Evolutionary conservation across 441 rosid species (phyloP).

Genomic region (Daphne laureola): DNA sequence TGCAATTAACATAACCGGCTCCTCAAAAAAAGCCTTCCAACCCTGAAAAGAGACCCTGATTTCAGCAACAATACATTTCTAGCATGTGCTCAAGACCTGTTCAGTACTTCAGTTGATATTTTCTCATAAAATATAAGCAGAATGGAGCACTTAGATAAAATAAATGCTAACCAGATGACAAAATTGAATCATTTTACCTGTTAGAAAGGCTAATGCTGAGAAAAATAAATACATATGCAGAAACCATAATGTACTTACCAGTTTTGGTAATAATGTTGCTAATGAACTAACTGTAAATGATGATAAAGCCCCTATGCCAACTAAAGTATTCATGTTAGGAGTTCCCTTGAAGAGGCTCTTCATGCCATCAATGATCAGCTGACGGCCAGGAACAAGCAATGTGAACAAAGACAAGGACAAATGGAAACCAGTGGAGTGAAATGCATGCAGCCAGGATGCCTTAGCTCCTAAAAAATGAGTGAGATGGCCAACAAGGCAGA

Average conservation of each 20-base stretch:
- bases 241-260: conserved; percentile 34
- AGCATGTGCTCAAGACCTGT: too few relatives aligned
- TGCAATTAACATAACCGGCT: conserved; percentile 91
- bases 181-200: too few relatives aligned
- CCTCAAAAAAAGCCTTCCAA: conserved; percentile 97
- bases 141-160: conserved; percentile 9
- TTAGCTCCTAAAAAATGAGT: conserved; percentile 70
- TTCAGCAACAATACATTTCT: too few relatives aligned
- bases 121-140: neutral
- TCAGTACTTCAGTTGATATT: too few relatives aligned
- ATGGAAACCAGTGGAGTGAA: conserved; percentile 95
- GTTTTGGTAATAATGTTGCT: conserved; percentile 76
- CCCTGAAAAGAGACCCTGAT: conserved; percentile 42
- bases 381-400: conserved; percentile 93
- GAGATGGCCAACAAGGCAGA: conserved; percentile 89
- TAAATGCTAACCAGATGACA: too few relatives aligned
- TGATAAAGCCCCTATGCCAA: conserved; percentile 96
- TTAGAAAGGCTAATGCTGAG: too few relatives aligned
- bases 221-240: too few relatives aligned
- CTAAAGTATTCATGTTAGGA: conserved; percentile 97
- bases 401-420: conserved; percentile 78
- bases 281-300: conserved; percentile 86
- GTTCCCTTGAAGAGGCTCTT: conserved; percentile 76
- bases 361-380: conserved; percentile 75
- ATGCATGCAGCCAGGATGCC: conserved; percentile 68